Percentiles rank a stretch among this genome's conserved stretches.
Evolutionary conservation across 306 rosid species (phyloP).

Genomic region (Biancaea sappan): DNA sequence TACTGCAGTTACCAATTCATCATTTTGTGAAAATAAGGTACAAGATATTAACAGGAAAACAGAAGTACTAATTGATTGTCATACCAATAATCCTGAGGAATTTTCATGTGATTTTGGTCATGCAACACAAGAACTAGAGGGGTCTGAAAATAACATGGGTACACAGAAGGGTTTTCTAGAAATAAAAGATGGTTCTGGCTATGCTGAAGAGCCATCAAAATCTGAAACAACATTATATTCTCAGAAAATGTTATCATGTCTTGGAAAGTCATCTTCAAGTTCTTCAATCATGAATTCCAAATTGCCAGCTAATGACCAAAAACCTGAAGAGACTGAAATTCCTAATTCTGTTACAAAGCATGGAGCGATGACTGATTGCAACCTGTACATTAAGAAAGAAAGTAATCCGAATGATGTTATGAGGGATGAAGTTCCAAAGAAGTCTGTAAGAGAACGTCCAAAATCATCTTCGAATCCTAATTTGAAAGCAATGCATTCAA

Average conservation of each 20-base stretch:
- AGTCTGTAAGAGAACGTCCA: conserved; percentile 62
- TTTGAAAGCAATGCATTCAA: conserved; percentile 52
- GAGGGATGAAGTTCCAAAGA: conserved; percentile 66
- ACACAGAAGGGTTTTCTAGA: conserved; percentile 49
- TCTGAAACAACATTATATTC: conserved; percentile 47
- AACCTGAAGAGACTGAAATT: conserved; percentile 55
- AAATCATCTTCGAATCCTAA: conserved; percentile 53
- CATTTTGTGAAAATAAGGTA: conserved; percentile 51
- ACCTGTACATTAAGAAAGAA: conserved; percentile 57
- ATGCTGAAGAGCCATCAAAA: conserved; percentile 61
- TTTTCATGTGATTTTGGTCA: conserved; percentile 46
- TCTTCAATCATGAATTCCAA: conserved; percentile 52
- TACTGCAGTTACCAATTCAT: conserved; percentile 38
- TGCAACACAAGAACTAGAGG: conserved; percentile 58
- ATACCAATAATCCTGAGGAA: conserved; percentile 47
- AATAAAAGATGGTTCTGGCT: conserved; percentile 50
- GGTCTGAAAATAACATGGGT: conserved; percentile 50
- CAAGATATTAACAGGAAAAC: conserved; percentile 46
- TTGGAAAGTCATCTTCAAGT: conserved; percentile 58
- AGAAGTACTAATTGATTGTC: conserved; percentile 52
- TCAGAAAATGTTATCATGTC: conserved; percentile 44
- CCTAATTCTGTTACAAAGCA: conserved; percentile 51
- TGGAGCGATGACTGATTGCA: conserved; percentile 49
- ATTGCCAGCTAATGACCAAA: conserved; percentile 44
- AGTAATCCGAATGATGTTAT: conserved; percentile 46